Evolutionary conservation across 208 protist species (phyloP), one percentile per base, ranked within the genome.

Genomic region (Trypanosoma melophagium): DNA sequence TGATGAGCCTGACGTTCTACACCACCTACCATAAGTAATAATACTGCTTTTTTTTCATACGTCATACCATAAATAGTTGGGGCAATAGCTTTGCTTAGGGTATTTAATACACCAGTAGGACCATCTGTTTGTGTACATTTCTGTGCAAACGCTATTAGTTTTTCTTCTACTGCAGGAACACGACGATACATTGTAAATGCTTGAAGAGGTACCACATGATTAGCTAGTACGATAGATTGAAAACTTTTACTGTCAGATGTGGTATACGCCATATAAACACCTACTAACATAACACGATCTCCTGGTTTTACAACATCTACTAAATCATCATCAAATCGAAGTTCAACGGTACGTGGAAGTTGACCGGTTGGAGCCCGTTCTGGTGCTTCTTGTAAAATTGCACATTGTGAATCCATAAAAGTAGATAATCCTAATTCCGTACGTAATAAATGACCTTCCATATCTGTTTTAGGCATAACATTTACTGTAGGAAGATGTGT

Each of bases 31-130:
- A 99, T 87, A 54, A 98, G 69, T 7, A 99, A 83, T 5, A 99
- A 69, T 14, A 99, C 71, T 0, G 94, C 96, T 60, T 92, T 79
- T 84, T 99, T 99, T 25, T 99, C 95, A 47, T 96, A 66, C 3
- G 95, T 78, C 71, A 99, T 97, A 7, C 99, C 99, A 80, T 93
- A 99, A 50, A 99, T 99, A 7, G 98, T 99, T 3, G 99, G 98
- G 13, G 99, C 98, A 0, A 99, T 77, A 7, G 97, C 98, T 35
- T 77, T 63, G 19, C 96, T 59, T 12, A 98, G 74, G 12, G 83
- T 60, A 25, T 87, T 74, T 19, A 98, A 76, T 21, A 98, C 67
- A 9, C 97, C 80, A 9, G 75, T 76, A 51, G 79, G 75, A n/a
- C 88, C 85, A 17, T 90, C 74, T 25, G 87, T 58, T 57, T 84